phyloP scores from a whole-genome alignment of 306 rosid genomes.

The Abrus pulchellus region DNA sequence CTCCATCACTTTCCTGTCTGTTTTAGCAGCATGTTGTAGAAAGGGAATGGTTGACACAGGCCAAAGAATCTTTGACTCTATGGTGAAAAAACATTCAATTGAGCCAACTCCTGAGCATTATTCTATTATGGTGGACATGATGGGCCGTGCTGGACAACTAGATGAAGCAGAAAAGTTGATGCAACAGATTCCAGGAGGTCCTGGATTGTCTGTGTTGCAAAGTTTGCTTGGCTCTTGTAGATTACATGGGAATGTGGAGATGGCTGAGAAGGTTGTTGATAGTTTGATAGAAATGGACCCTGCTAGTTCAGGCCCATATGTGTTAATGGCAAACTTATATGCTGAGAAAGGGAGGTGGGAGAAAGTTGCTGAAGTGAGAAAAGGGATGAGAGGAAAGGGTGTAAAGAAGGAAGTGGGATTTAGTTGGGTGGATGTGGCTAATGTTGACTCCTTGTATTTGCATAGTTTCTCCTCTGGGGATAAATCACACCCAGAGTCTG shows the following conservation, averaged over 20 bases:
- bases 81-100: constrained; percentile 67
- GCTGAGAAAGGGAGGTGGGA: constrained; percentile 91
- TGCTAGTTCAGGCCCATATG: constrained; percentile 72
- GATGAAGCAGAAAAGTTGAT: constrained; percentile 73
- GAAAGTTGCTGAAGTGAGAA: constrained; percentile 77
- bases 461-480: constrained; percentile 89
- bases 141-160: constrained; percentile 75
- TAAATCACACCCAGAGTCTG: constrained; percentile 68
- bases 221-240: constrained; percentile 87
- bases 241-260: constrained; percentile 73
- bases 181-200: constrained; percentile 69
- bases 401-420: constrained; percentile 83
- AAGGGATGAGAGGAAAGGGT: constrained; percentile 75
- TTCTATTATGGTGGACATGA: constrained; percentile 83
- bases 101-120: constrained; percentile 78
- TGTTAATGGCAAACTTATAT: constrained; percentile 77
- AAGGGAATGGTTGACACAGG: constrained; percentile 85
- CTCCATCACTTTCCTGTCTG: constrained; percentile 80
- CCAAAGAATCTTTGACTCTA: constrained; percentile 58
- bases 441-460: constrained; percentile 63
- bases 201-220: constrained; percentile 73
- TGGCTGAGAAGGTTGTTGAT: constrained; percentile 69
- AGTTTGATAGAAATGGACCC: constrained; percentile 74
- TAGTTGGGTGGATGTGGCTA: constrained; percentile 81
- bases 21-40: constrained; percentile 77